Conservation (phyloP, 805 yeast genomes). For the Candida ortonii region DNA sequence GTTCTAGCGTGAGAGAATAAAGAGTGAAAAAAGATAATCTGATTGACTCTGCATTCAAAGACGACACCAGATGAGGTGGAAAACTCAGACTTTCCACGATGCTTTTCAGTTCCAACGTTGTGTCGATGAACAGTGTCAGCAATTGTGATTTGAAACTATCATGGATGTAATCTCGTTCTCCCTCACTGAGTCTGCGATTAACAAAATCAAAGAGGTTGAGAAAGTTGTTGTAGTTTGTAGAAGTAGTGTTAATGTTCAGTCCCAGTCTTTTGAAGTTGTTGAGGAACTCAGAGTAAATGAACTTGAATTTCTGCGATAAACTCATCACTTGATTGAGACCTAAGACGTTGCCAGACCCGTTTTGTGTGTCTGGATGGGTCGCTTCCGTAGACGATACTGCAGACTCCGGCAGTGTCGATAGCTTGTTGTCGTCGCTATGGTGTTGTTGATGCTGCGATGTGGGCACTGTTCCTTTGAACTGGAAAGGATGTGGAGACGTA, state of each 20-base stretch:
- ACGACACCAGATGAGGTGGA: conserved; percentile 8
- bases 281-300: conserved; percentile 22
- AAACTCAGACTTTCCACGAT: conserved; percentile 18
- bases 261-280: conserved; percentile 16
- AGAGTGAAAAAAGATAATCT: conserved; percentile 28
- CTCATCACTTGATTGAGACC: conserved; percentile 15
- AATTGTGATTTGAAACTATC: conserved; percentile 18
- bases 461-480: conserved; percentile 4
- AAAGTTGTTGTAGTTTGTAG: conserved; percentile 18
- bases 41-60: conserved; percentile 17
- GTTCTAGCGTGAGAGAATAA: conserved; percentile 30
- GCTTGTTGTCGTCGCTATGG: conserved; percentile 9
- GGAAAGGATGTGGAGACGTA: conserved; percentile 6
- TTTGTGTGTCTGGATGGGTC: neutral
- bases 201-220: conserved; percentile 19
- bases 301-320: conserved; percentile 23
- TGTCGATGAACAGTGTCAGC: conserved; percentile 16
- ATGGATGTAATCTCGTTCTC: conserved; percentile 12
- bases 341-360: conserved; percentile 1
- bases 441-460: too few species aligned
- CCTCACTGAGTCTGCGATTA: conserved; percentile 16
- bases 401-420: conserved; percentile 17
- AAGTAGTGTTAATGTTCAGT: conserved; percentile 10
- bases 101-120: conserved; percentile 23
- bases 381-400: conserved; percentile 7